Percentiles rank a stretch among this genome's conserved stretches.
Conservation (phyloP, 306 rosid genomes). For the Glycyrrhiza uralensis region DNA sequence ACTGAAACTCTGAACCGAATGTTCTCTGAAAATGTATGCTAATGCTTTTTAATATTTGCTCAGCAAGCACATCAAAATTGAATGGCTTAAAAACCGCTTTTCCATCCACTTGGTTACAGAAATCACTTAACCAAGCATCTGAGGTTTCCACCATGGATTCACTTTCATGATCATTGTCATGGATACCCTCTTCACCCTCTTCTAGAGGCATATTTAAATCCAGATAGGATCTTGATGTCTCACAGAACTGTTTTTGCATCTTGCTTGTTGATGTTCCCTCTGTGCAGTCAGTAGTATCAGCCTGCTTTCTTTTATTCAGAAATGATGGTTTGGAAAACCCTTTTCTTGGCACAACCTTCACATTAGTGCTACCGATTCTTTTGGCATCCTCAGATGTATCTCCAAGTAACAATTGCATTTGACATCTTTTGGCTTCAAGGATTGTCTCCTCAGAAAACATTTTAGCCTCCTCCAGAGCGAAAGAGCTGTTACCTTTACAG, state of each 20-base stretch:
- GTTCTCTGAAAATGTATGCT: constrained; percentile 38
- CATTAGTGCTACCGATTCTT: constrained; percentile 34
- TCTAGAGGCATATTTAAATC: constrained; percentile 77
- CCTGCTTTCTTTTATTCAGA: constrained; percentile 60
- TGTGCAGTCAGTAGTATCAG: constrained; percentile 27
- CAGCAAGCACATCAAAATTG: constrained; percentile 59
- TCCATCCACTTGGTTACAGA: constrained; percentile 48
- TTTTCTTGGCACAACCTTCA: constrained; percentile 40
- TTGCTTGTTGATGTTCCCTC: constrained; percentile 30
- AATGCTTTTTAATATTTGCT: constrained; percentile 40
- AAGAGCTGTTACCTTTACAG: constrained; percentile 30
- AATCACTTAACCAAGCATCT: constrained; percentile 61
- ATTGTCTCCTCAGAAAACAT: constrained; percentile 68
- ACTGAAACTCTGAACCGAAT: constrained; percentile 38
- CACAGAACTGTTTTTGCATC: constrained; percentile 38
- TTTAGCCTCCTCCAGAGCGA: constrained; percentile 6
- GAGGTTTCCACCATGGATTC: constrained; percentile 48
- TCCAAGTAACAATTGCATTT: constrained; percentile 52
- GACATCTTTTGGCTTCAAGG: constrained; percentile 63
- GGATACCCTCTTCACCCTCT: constrained; percentile 40
- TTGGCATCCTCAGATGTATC: constrained; percentile 36
- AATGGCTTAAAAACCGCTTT: constrained; percentile 60
- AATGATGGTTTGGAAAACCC: constrained; percentile 31
- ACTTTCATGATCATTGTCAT: constrained; percentile 39
- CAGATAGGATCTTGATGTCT: constrained; percentile 55